A percentile compares a stretch with the other conserved stretches of the same genome.
Evolutionary conservation across 192 early-diverging fungal genomes (phyloP).

Genomic region (Dissophora globulifera): DNA sequence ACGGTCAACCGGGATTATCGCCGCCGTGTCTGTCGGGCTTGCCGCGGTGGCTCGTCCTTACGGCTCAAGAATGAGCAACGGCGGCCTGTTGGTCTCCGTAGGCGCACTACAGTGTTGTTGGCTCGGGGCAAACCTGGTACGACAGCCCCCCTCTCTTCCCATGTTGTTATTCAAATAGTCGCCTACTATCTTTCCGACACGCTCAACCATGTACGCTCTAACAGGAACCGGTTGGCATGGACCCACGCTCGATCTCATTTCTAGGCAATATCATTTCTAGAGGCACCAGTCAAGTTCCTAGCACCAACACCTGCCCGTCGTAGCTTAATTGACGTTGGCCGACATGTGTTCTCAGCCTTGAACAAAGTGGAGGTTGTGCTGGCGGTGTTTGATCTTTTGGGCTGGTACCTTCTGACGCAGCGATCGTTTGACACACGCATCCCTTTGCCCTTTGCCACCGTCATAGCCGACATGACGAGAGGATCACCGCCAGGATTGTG

Average conservation of each 20-base stretch:
- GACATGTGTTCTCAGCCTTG: constrained; percentile 53
- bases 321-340: constrained; percentile 41
- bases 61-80: constrained; percentile 6
- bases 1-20: constrained; percentile 28
- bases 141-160: no score
- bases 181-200: no score
- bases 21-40: constrained; percentile 37
- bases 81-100: constrained; percentile 25
- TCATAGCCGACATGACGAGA: not conserved
- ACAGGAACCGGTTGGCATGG: no score
- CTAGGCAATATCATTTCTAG: constrained; percentile 50
- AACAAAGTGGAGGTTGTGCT: constrained; percentile 52
- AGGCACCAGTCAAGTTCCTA: constrained; percentile 52
- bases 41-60: constrained; percentile 32
- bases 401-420: constrained; percentile 31
- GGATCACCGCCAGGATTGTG: constrained; percentile 3
- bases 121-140: constrained; percentile 46
- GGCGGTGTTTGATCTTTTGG: constrained; percentile 39
- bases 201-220: no score
- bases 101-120: constrained; percentile 44
- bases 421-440: constrained; percentile 22
- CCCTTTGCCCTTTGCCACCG: not conserved
- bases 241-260: no score
- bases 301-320: constrained; percentile 33
- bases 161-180: no score